These are phyloP conservation scores for Paecilomyces dactylethromorphus DNA, from an alignment of 2,329 filamentous ascomycete species.

Conservation along the genomic window DNA sequence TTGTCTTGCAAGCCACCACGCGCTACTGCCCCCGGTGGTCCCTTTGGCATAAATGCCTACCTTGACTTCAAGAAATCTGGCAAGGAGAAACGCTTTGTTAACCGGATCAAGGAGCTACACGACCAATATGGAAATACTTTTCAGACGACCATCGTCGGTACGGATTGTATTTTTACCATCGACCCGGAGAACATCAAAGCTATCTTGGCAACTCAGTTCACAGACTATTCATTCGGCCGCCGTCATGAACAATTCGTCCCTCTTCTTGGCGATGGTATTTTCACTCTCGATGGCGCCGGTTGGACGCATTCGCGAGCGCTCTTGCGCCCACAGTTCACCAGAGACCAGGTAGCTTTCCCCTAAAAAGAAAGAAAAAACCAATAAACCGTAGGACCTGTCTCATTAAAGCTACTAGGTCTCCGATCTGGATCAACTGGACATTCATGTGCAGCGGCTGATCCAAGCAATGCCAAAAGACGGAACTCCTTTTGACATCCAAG, in stretches of 20 bases:
- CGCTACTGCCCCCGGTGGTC: neutral
- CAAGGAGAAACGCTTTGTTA: neutral
- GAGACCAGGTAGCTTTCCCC: constrained; percentile 15
- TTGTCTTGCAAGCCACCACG: neutral
- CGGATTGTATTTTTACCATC: neutral
- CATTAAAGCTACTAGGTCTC: constrained; percentile 37
- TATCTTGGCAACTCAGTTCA: constrained; percentile 3
- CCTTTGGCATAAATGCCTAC: neutral
- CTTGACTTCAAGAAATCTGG: neutral
- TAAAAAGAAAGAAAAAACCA: neutral
- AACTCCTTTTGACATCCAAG: constrained; percentile 53
- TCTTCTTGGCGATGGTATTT: constrained; percentile 43
- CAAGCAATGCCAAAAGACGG: constrained; percentile 51
- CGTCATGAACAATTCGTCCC: constrained; percentile 25
- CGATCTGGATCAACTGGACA: constrained; percentile 53
- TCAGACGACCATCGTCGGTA: neutral
- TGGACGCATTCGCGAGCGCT: constrained; percentile 42
- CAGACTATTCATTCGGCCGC: constrained; percentile 7
- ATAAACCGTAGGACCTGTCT: neutral
- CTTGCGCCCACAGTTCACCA: constrained; percentile 46
- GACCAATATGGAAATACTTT: neutral
- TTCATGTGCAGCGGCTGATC: constrained; percentile 53
- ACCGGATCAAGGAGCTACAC: neutral
- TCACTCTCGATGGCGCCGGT: constrained; percentile 41
- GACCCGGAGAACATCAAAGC: neutral